Evolutionary conservation across 352 stramenopile genomes (phyloP), one percentile per base, ranked within the genome.

Genomic region (Pythium aquatile): DNA sequence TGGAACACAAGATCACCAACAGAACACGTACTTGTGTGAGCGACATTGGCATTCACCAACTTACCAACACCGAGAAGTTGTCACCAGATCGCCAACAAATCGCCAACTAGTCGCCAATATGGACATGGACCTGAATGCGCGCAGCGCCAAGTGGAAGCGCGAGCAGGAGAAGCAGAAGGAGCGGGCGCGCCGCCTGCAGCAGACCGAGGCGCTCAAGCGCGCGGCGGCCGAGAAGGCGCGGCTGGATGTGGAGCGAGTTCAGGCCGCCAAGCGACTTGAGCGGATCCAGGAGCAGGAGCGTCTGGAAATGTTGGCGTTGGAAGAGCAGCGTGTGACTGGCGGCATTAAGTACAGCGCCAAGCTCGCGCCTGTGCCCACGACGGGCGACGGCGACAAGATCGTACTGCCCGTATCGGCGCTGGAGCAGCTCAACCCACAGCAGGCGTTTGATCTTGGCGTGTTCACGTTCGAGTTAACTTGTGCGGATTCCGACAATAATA

Each of bases 381-480:
- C 55, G 2, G 67, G 46, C 28, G 85, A 92, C 55, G 83, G 83
- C 46, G 85, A 94, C 72, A 89, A 91, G 73, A 88, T 94, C 54
- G 81, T 75, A 32, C 69, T 96, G 40, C 84, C 87, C 0, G 78
- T 88, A 24, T 91, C 80, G 35, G 81, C 83, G 56, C 76, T 96
- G 37, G 79, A 91, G 61, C 65, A 83, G 55, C 76, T 96, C 16
- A 90, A 93, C 66, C 78, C 83, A 8, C 83, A 92, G 72, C 76
- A 88, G 63, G 84, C 84, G 20, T 76, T 91, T 47, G 83, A 94
- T 62, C 63, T 87, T 1, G 79, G 84, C 54, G 86, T 90, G 28
- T 88, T 96, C 51, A 93, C 81, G 14, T 95, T 96, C 57, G 83
- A 93, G 65, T 65, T 96, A 57, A 85, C 24, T 79, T 42, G 17